A percentile compares a stretch with the other conserved stretches of the same genome.
phyloP scores from a whole-genome alignment of 2,329 filamentous ascomycete genomes.

The Pseudogymnoascus sp. region DNA sequence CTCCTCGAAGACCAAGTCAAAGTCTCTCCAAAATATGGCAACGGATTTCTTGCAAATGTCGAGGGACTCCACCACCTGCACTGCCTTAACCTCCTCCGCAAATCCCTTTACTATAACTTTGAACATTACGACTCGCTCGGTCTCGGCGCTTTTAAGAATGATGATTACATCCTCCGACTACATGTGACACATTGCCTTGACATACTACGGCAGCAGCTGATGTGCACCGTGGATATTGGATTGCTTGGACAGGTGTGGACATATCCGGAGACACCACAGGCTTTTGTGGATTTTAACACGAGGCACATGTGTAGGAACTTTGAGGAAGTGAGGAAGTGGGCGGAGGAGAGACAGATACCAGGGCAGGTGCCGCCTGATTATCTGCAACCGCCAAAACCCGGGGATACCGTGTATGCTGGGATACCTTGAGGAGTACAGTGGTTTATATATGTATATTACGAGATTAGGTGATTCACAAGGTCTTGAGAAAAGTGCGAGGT shows the following conservation, averaged over 20 bases:
- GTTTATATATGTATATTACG: no score
- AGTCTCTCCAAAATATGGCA: slow-evolving; percentile 42
- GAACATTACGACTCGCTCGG: slow-evolving; percentile 39
- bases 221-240: slow-evolving; percentile 46
- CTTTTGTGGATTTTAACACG: slow-evolving; percentile 48
- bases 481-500: no score
- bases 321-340: slow-evolving; percentile 45
- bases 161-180: slow-evolving; percentile 39
- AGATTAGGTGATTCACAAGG: no score
- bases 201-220: slow-evolving; percentile 47
- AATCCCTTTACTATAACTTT: slow-evolving; percentile 45
- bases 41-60: slow-evolving; percentile 42
- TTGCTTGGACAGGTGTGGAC: slow-evolving; percentile 49
- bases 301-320: slow-evolving; percentile 46
- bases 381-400: slow-evolving; percentile 13
- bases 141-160: slow-evolving; percentile 29
- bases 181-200: slow-evolving; percentile 50
- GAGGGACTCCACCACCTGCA: slow-evolving; percentile 43
- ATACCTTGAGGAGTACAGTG: background rate
- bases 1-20: slow-evolving; percentile 42
- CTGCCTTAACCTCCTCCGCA: slow-evolving; percentile 47
- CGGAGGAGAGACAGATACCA: slow-evolving; percentile 32
- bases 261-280: slow-evolving; percentile 18
- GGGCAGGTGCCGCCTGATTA: slow-evolving; percentile 21
- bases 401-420: background rate